Conservation (phyloP, 805 yeast species). For the Pichia thaimueangensis region DNA sequence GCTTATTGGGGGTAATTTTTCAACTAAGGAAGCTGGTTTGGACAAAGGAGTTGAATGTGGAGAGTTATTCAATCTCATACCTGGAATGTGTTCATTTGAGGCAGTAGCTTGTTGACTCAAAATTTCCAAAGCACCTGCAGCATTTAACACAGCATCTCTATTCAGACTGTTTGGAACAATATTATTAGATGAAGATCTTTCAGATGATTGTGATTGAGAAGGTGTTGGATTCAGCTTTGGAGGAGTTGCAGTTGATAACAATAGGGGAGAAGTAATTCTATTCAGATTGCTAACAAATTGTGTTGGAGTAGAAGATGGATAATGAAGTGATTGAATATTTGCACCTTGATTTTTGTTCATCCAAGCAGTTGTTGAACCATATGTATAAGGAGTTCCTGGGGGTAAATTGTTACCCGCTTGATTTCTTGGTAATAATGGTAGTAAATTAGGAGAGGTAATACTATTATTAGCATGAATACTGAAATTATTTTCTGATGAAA, state of each 20-base stretch:
- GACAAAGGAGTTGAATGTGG: conserved; percentile 18
- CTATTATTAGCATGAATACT: background rate
- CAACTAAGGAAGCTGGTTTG: conserved; percentile 5
- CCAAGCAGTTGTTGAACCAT: conserved; percentile 26
- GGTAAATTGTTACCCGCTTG: conserved; percentile 17
- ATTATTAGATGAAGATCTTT: conserved; percentile 25
- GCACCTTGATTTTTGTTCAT: conserved; percentile 23
- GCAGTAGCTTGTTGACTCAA: conserved; percentile 30
- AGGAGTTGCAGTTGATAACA: conserved; percentile 42
- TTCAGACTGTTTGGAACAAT: conserved; percentile 16
- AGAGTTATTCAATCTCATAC: conserved; percentile 28
- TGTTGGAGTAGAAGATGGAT: conserved; percentile 64
- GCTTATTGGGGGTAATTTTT: conserved; percentile 25
- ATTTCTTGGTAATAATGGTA: conserved; percentile 37
- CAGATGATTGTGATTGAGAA: conserved; percentile 30
- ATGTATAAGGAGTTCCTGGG: conserved; percentile 27
- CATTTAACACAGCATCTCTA: conserved; percentile 31
- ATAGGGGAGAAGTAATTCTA: conserved; percentile 57
- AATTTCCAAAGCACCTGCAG: conserved; percentile 37
- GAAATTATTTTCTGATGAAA: conserved; percentile 13
- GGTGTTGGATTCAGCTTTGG: conserved; percentile 31
- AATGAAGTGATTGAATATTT: conserved; percentile 50
- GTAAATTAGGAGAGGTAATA: conserved; percentile 32
- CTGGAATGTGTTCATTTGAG: conserved; percentile 25
- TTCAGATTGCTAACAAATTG: conserved; percentile 62